These are phyloP conservation scores for Polychaeton citri DNA, from an alignment of 2,329 filamentous ascomycete species.

Conservation along the genomic window DNA sequence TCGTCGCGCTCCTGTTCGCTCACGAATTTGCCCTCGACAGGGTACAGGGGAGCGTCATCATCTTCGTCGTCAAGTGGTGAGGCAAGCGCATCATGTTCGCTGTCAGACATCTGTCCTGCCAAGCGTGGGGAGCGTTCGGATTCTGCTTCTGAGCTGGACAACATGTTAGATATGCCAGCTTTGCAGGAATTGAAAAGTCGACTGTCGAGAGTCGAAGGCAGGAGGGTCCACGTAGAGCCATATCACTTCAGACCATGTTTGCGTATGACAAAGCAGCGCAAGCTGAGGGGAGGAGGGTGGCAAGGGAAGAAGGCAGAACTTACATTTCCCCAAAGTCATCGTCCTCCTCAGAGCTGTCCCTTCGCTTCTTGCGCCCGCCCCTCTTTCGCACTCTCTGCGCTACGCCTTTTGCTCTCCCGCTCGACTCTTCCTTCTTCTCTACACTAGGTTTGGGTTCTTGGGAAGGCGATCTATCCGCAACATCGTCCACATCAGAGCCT, in stretches of 20 bases:
- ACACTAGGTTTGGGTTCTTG: constrained; percentile 25
- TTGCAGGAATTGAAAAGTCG: too few species aligned
- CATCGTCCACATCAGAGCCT: background rate
- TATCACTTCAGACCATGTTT: too few species aligned
- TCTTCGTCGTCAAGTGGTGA: constrained; percentile 22
- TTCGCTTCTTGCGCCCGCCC: constrained; percentile 29
- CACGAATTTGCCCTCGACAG: constrained; percentile 71
- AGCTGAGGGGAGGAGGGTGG: too few species aligned
- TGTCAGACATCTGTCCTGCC: constrained; percentile 73
- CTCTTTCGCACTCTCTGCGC: constrained; percentile 34
- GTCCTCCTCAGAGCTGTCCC: constrained; percentile 56
- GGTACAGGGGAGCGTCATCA: constrained; percentile 56
- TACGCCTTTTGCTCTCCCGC: constrained; percentile 25
- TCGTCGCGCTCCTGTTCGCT: constrained; percentile 41
- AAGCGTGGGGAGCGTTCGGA: constrained; percentile 51
- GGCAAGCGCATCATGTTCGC: constrained; percentile 29
- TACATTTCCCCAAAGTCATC: constrained; percentile 55
- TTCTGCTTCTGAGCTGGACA: constrained; percentile 12
- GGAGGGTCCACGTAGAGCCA: too few species aligned
- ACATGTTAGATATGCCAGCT: background rate
- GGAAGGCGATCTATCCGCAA: constrained; percentile 27
- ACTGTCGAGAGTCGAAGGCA: too few species aligned
- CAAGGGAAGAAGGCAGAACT: constrained; percentile 35
- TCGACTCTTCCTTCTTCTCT: constrained; percentile 22
- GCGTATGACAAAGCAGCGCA: too few species aligned